Base-by-base conservation (phyloP, 1,284 basidiomycete genomes). In the Ganoderma sp. region DNA sequence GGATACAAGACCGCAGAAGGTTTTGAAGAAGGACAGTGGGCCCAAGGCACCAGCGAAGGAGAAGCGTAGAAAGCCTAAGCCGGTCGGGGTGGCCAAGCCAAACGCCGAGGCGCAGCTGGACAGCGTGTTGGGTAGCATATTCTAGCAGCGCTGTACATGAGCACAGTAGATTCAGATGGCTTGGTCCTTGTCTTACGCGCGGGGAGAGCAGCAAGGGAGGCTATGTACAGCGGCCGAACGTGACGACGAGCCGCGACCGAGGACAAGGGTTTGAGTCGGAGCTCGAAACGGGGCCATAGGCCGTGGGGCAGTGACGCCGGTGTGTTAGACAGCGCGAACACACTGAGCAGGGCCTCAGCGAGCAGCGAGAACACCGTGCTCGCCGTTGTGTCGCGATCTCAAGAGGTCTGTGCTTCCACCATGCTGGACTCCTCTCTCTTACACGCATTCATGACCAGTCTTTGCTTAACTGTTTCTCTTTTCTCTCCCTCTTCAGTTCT, bases 371-470 rank as follows among this genome's bases (percentile, higher is more conserved):
- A 82, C 82, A 84, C 83, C 84, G 84, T 84, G 84, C 83, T 84
- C 82, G 77, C 79, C 78, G 80, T 79, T 75, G 81, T 80, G 83
- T 82, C 84, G 84, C 85, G 85, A 82, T 85, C 82, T 84, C 84
- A 83, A 82, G 90, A 93, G 92, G 91, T 93, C 91, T 91, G 92
- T 93, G 86, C 88, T 90, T 89, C 87, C 81, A 87, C 88, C 87
- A 93, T 93, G 91, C 89, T 88, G 89, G 88, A 86, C 89, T 87
- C 84, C 83, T 83, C 83, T 84, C 81, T 83, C 79, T 80, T 76
- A 77, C 80, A 79, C 73, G 84, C 87, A 87, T 85, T 90, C 84
- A 89, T 90, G 75, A 76, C 75, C 78, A 78, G 73, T 77, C 75
- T 69, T 88, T 85, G 85, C 86, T 81, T 83, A 82, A 82, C 82